Conservation (phyloP, 139 green algal species). For the Choricystis sp. region DNA sequence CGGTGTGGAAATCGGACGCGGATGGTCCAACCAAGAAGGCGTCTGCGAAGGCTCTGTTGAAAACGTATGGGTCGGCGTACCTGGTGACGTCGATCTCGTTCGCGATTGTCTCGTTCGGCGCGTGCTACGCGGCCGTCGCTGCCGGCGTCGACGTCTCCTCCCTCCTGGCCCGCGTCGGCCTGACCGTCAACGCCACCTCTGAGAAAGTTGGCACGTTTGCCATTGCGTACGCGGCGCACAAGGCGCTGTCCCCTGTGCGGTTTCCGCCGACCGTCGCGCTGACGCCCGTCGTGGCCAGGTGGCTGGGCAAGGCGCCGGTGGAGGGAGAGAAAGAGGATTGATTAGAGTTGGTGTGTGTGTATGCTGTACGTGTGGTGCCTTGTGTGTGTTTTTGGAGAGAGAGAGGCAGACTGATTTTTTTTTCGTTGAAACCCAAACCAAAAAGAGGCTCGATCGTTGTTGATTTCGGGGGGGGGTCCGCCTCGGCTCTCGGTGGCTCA, state of each 20-base stretch:
- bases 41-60: slow-evolving; percentile 82
- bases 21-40: slow-evolving; percentile 21
- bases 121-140: slow-evolving; percentile 77
- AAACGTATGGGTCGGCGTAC: slow-evolving; percentile 87
- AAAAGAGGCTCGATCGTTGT: too few relatives aligned
- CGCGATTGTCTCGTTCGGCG: slow-evolving; percentile 78
- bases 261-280: slow-evolving; percentile 96
- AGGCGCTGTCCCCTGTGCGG: slow-evolving; percentile 89
- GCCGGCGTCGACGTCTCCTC: slow-evolving; percentile 71
- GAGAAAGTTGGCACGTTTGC: slow-evolving; percentile 84
- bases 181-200: slow-evolving; percentile 49
- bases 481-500: too few relatives aligned
- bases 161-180: slow-evolving; percentile 54
- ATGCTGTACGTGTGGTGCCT: too few relatives aligned
- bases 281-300: slow-evolving; percentile 86
- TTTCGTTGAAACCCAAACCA: too few relatives aligned
- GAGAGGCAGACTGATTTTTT: too few relatives aligned
- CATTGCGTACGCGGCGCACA: slow-evolving; percentile 96
- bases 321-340: neutral
- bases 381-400: too few relatives aligned
- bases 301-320: slow-evolving; percentile 38
- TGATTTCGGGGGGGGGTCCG: too few relatives aligned
- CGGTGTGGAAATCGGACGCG: slow-evolving; percentile 23
- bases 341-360: too few relatives aligned
- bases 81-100: slow-evolving; percentile 93